phyloP scores from a whole-genome alignment of 768 basidiomycete genomes.

The Tremella yokohamensis region DNA sequence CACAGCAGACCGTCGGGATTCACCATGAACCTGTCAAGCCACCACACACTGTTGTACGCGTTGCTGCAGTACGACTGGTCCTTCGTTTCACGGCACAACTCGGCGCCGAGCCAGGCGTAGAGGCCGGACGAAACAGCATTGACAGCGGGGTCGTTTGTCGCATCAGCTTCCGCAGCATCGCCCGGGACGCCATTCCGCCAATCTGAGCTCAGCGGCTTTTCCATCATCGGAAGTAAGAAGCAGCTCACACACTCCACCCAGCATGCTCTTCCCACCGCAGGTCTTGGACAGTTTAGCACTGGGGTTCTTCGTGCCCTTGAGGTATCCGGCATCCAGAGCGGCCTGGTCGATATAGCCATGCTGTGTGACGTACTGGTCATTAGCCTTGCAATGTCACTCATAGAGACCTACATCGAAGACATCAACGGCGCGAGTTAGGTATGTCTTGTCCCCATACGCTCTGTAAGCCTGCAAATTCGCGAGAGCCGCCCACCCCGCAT shows the following conservation, averaged over 20 bases:
- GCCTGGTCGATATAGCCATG: slow-evolving; percentile 14
- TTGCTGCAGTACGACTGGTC: slow-evolving; percentile 17
- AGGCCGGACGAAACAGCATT: slow-evolving; percentile 24
- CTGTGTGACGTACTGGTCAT: slow-evolving; percentile 9
- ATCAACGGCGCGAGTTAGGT: slow-evolving; percentile 11
- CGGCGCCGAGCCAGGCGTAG: slow-evolving; percentile 18
- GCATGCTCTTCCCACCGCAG: slow-evolving; percentile 25
- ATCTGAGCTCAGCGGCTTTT: neutral
- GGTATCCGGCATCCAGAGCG: slow-evolving; percentile 13
- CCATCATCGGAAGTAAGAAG: neutral
- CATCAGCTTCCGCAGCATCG: neutral
- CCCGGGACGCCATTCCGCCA: slow-evolving; percentile 16
- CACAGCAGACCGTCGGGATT: slow-evolving; percentile 7
- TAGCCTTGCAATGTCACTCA: neutral
- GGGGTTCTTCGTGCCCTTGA: slow-evolving; percentile 18
- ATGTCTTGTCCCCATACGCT: slow-evolving; percentile 22
- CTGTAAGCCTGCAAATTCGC: slow-evolving; percentile 17
- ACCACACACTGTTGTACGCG: slow-evolving; percentile 11
- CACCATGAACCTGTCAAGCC: slow-evolving; percentile 17
- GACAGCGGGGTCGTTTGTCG: neutral
- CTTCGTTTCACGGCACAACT: slow-evolving; percentile 13
- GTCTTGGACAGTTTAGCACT: neutral
- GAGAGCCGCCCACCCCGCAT: slow-evolving; percentile 24
- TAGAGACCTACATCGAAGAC: slow-evolving; percentile 17
- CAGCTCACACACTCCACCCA: slow-evolving; percentile 25